Conservation (phyloP, 169 alveolate species). For the Cystoisospora suis region DNA sequence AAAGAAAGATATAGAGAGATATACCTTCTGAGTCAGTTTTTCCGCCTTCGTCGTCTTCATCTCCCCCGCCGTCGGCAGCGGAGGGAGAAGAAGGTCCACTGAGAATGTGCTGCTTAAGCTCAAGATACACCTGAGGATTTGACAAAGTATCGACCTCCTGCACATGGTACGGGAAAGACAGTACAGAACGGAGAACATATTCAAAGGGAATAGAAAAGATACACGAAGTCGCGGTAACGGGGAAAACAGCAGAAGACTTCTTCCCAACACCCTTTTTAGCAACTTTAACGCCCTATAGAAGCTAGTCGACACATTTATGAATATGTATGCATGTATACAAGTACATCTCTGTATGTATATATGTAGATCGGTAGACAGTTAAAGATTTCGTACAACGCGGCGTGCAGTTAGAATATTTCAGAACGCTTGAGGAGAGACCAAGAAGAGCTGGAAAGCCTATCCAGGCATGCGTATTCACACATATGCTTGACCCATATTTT, state of each 20-base stretch:
- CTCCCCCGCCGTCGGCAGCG: neutral
- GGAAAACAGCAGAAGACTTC: neutral
- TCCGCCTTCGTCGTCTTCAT: neutral
- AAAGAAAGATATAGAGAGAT: too few species aligned
- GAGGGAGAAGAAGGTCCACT: neutral
- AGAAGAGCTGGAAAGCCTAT: neutral
- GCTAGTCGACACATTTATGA: neutral
- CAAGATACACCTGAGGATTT: slow-evolving; percentile 22
- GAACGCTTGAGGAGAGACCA: neutral
- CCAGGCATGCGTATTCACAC: neutral
- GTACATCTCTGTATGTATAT: too few species aligned
- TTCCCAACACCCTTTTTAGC: neutral
- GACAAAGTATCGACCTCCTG: slow-evolving; percentile 12
- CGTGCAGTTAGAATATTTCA: neutral
- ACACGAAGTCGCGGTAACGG: neutral
- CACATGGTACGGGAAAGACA: neutral
- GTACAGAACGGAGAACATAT: neutral
- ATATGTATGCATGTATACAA: neutral
- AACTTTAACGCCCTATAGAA: neutral
- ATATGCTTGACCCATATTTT: neutral
- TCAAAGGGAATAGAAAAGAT: neutral
- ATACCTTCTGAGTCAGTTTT: neutral
- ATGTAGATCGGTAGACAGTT: too few species aligned
- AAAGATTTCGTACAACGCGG: too few species aligned
- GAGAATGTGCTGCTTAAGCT: neutral